These are phyloP conservation scores for Penicillium sp. DNA, from an alignment of 2,329 filamentous ascomycete species.

Conservation along the genomic window DNA sequence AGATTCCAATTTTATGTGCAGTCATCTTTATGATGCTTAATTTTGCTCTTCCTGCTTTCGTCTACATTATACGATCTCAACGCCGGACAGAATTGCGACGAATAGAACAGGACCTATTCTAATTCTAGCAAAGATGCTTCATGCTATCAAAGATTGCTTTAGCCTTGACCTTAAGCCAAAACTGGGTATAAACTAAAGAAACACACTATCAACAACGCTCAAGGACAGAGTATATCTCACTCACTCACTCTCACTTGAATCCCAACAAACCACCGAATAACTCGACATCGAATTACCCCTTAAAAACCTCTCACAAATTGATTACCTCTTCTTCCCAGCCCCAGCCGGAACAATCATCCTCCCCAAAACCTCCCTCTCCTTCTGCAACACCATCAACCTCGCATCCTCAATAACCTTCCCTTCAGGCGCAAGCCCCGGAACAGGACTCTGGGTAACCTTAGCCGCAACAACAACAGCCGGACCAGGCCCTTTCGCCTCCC, in stretches of 20 bases:
- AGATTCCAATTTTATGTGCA: background rate
- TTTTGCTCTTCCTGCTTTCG: background rate
- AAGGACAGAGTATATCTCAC: background rate
- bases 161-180: too few relatives aligned
- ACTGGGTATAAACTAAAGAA: background rate
- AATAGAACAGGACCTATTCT: too few relatives aligned
- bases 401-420: constrained; percentile 62
- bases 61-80: too few relatives aligned
- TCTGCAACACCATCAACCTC: constrained; percentile 63
- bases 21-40: background rate
- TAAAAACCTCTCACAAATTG: background rate
- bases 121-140: too few relatives aligned
- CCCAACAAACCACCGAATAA: background rate
- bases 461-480: constrained; percentile 16
- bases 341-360: constrained; percentile 57
- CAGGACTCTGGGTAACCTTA: constrained; percentile 16
- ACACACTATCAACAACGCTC: background rate
- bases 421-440: constrained; percentile 43
- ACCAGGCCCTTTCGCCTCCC: constrained; percentile 34
- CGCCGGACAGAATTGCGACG: too few relatives aligned
- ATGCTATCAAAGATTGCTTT: too few relatives aligned
- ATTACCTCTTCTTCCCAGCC: constrained; percentile 30
- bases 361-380: constrained; percentile 67
- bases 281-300: background rate
- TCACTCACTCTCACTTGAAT: background rate